A percentile compares a stretch with the other conserved stretches of the same genome.
phyloP scores from a whole-genome alignment of 2,329 filamentous ascomycete species.

The Xylariaceae sp. region DNA sequence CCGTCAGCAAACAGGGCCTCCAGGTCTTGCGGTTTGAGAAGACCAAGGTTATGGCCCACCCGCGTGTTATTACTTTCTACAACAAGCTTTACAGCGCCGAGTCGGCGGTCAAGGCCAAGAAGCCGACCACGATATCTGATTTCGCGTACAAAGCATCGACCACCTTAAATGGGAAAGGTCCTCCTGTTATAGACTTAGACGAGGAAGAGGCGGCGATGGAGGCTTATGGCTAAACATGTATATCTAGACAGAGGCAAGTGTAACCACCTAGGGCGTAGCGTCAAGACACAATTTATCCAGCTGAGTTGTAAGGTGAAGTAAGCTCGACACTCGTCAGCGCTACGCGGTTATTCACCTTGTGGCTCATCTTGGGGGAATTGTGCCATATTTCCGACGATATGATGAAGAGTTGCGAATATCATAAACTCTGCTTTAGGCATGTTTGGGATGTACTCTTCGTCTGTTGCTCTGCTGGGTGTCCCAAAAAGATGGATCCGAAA shows the following conservation, averaged over 20 bases:
- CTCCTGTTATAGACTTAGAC: conserved; percentile 41
- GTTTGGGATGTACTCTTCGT: neutral
- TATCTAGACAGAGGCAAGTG: no score
- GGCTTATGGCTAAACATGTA: conserved; percentile 45
- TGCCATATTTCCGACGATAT: neutral
- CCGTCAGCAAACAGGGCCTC: conserved; percentile 82
- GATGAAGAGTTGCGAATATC: neutral
- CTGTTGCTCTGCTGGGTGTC: neutral
- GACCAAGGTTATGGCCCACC: conserved; percentile 90
- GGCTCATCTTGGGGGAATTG: no score
- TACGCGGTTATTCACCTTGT: no score
- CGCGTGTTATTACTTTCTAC: conserved; percentile 84
- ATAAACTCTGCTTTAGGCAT: neutral
- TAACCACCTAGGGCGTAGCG: no score
- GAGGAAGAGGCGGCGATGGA: conserved; percentile 55
- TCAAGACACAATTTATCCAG: no score
- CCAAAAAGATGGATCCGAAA: neutral
- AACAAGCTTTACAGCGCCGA: conserved; percentile 77
- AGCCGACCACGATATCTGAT: conserved; percentile 41
- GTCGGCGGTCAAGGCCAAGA: conserved; percentile 43
- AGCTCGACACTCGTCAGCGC: no score
- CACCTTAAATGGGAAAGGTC: conserved; percentile 16
- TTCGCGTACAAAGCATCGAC: conserved; percentile 42
- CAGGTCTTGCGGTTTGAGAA: conserved; percentile 90
- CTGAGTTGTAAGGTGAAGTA: no score